Evolutionary conservation across 2,329 filamentous ascomycete species (phyloP).

Genomic region (Botryosphaeria agaves): DNA sequence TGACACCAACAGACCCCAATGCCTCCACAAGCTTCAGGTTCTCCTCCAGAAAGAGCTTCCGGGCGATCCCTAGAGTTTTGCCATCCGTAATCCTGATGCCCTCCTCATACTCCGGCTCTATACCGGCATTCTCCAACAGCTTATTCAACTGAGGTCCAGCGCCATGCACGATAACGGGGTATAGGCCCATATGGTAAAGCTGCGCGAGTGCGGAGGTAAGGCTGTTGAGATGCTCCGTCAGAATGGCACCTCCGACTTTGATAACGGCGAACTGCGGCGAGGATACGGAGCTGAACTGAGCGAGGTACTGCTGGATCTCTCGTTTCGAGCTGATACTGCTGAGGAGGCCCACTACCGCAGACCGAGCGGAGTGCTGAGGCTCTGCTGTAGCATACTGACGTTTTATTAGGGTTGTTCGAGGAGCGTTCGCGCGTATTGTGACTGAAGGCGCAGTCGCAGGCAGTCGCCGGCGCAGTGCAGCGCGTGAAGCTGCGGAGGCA

Average conservation of each 20-base stretch:
- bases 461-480: too few species aligned
- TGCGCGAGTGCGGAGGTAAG: constrained; percentile 80
- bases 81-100: constrained; percentile 91
- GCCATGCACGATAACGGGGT: constrained; percentile 89
- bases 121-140: constrained; percentile 72
- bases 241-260: constrained; percentile 91
- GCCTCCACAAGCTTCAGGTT: constrained; percentile 85
- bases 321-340: constrained; percentile 94
- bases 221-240: constrained; percentile 85
- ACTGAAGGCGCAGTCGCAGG: too few species aligned
- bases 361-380: too few species aligned
- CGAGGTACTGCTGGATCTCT: constrained; percentile 93
- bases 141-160: constrained; percentile 90
- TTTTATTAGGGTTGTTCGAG: too few species aligned
- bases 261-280: constrained; percentile 97
- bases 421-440: too few species aligned
- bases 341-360: constrained; percentile 74
- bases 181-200: constrained; percentile 85
- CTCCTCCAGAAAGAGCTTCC: constrained; percentile 88
- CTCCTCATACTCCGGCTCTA: constrained; percentile 92
- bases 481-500: too few species aligned
- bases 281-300: constrained; percentile 90
- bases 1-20: constrained; percentile 76
- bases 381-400: too few species aligned
- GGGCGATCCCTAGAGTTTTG: constrained; percentile 79